Percentiles rank a stretch among this genome's conserved stretches.
These are phyloP conservation scores for Paraconiothyrium brasiliense DNA, from an alignment of 2,329 filamentous ascomycete species.

Conservation along the genomic window DNA sequence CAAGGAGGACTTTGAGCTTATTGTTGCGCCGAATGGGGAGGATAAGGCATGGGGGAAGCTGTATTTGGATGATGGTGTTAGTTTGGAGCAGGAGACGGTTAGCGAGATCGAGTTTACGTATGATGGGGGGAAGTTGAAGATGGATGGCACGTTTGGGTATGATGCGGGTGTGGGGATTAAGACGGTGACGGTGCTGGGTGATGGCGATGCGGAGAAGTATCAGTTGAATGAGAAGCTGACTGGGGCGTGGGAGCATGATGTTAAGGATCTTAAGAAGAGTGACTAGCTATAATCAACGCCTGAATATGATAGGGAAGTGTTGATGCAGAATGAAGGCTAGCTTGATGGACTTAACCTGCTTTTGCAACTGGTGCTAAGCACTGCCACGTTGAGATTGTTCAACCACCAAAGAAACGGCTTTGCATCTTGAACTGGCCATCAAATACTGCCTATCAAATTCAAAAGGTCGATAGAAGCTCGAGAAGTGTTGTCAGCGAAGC, in stretches of 20 bases:
- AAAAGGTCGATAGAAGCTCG: too few species aligned
- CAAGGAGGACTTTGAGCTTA: slow-evolving; percentile 73
- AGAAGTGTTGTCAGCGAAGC: background rate
- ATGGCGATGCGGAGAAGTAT: slow-evolving; percentile 29
- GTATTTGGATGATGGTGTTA: slow-evolving; percentile 82
- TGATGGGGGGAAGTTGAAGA: slow-evolving; percentile 60
- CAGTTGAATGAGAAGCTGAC: slow-evolving; percentile 34
- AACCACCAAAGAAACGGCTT: too few species aligned
- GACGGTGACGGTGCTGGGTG: slow-evolving; percentile 36
- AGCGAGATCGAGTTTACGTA: slow-evolving; percentile 70
- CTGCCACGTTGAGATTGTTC: too few species aligned
- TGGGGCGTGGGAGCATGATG: slow-evolving; percentile 31
- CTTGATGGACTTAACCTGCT: too few species aligned
- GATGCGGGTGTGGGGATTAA: slow-evolving; percentile 31
- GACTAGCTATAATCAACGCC: background rate
- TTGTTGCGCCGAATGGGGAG: slow-evolving; percentile 71
- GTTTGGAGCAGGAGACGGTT: slow-evolving; percentile 65
- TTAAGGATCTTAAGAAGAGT: slow-evolving; percentile 22
- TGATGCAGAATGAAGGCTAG: too few species aligned
- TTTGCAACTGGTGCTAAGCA: too few species aligned
- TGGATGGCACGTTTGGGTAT: slow-evolving; percentile 66
- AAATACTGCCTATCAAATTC: too few species aligned
- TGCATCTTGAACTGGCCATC: too few species aligned
- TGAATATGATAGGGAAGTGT: too few species aligned
- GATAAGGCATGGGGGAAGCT: slow-evolving; percentile 72